These are phyloP conservation scores for Phaeosphaeriaceae sp. DNA, from an alignment of 2,329 filamentous ascomycete species.

Conservation along the genomic window DNA sequence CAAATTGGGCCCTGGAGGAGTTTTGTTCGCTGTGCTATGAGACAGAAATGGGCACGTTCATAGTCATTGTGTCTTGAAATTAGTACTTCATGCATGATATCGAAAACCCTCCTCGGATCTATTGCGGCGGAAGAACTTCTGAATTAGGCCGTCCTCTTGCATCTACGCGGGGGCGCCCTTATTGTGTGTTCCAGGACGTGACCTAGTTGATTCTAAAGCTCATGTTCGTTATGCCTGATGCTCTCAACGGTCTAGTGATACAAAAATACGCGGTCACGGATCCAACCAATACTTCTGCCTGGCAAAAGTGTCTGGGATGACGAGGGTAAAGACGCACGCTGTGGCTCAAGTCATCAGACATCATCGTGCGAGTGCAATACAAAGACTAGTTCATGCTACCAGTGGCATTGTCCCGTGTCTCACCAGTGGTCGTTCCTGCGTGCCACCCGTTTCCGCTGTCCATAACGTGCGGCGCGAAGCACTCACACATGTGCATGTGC, in stretches of 20 bases:
- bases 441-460: slow-evolving; percentile 11
- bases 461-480: slow-evolving; percentile 11
- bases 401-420: slow-evolving; percentile 16
- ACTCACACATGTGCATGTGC: slow-evolving; percentile 3
- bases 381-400: background rate
- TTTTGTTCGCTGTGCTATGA: background rate
- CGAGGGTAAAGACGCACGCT: slow-evolving; percentile 6
- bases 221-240: slow-evolving; percentile 8
- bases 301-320: slow-evolving; percentile 3
- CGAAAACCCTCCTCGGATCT: background rate
- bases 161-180: slow-evolving; percentile 1
- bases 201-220: background rate
- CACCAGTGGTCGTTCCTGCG: slow-evolving; percentile 24
- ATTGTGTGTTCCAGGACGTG: background rate
- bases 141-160: slow-evolving; percentile 1
- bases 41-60: background rate
- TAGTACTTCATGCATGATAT: background rate
- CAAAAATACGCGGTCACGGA: slow-evolving; percentile 5
- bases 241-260: background rate
- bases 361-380: slow-evolving; percentile 3
- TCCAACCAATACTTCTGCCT: slow-evolving; percentile 23
- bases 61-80: too few relatives aligned
- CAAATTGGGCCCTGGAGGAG: background rate
- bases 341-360: slow-evolving; percentile 17
- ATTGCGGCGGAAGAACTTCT: slow-evolving; percentile 2